phyloP scores from a whole-genome alignment of 1,284 basidiomycete species.

The Anthracocystis panici-leucophaei region DNA sequence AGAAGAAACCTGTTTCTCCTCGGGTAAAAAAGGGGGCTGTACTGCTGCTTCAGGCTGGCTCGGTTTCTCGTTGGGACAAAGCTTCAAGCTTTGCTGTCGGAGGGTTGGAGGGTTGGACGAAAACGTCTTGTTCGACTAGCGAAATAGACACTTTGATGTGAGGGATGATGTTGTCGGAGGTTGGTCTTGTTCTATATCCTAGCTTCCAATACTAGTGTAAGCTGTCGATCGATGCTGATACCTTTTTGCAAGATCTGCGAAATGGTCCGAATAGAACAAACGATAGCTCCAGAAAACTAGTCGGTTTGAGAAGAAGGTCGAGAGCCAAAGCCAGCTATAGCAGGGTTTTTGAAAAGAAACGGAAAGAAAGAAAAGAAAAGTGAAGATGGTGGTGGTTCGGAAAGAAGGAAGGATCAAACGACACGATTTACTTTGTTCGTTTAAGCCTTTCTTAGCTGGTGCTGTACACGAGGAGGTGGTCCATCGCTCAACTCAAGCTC shows the following conservation, averaged over 20 bases:
- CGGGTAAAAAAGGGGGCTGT: not conserved
- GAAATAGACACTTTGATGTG: not conserved
- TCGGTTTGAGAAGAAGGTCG: not conserved
- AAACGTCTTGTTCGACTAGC: constrained; percentile 1
- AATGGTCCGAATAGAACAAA: not conserved
- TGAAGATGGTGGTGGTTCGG: constrained; percentile 31
- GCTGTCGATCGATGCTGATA: not conserved
- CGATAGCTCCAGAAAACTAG: not conserved
- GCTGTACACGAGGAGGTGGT: not conserved
- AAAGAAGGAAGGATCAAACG: constrained; percentile 8
- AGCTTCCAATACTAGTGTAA: not conserved
- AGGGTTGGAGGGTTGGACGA: too few species aligned
- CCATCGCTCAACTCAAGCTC: constrained; percentile 5
- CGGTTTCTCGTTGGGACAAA: not conserved
- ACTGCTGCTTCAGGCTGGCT: constrained; percentile 2
- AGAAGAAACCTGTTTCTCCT: constrained; percentile 3
- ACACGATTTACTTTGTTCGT: not conserved
- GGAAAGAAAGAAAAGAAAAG: constrained; percentile 3
- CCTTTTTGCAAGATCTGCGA: not conserved
- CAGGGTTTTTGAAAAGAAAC: constrained; percentile 10
- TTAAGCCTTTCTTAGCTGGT: not conserved
- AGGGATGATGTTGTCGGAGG: not conserved
- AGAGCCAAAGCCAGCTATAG: constrained; percentile 22
- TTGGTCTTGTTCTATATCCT: not conserved
- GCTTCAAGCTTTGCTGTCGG: constrained; percentile 2